Evolutionary conservation across 768 basidiomycete species (phyloP), one percentile per base, ranked within the genome.

Genomic region (Kwoniella bestiolae): DNA sequence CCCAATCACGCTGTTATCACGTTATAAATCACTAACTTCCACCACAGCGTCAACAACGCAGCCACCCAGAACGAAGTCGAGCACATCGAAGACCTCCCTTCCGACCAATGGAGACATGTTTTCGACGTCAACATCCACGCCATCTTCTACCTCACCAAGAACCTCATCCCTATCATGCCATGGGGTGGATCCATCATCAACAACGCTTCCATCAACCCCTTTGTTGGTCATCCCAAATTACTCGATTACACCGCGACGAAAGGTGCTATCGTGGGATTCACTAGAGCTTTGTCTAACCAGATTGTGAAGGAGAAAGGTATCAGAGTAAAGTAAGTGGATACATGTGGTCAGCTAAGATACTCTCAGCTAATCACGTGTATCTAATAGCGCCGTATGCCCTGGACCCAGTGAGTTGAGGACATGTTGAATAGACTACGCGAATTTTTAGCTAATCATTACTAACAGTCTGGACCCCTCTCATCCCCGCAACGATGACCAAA

Each of bases 201-300:
- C 79, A 84, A 84, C 32, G 69, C 65, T 28, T 73, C 66, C 3
- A 73, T 73, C 56, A 86, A 85, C 77, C 80, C 80, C 16, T 82
- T 82, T 53, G 77, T 84, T 32, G 84, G 84, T 0, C 83, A 85
- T 57, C 83, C 83, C 5, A 82, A 68, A 65, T 79, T 87, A 25
- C 72, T 86, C 41, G 86, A 87, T 77, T 87, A 86, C 77, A 86
- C 85, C 16, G 74, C 85, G 7, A 86, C 86, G 28, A 86, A 86
- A 73, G 86, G 86, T 9, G 84, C 85, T 8, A 84, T 86, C 64
- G 80, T 86, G 56, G 82, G 67, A 14, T 85, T 86, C 74, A 83
- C 83, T 55, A 77, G 86, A 28, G 84, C 83, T 0, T 76, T 86
- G 59, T 83, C 82, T 56, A 86, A 86, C 73, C 85, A 86, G 74